Percentiles rank a stretch among this genome's conserved stretches.
phyloP scores from a whole-genome alignment of 164 flowering plant genomes.

The Nymphaea colorata region DNA sequence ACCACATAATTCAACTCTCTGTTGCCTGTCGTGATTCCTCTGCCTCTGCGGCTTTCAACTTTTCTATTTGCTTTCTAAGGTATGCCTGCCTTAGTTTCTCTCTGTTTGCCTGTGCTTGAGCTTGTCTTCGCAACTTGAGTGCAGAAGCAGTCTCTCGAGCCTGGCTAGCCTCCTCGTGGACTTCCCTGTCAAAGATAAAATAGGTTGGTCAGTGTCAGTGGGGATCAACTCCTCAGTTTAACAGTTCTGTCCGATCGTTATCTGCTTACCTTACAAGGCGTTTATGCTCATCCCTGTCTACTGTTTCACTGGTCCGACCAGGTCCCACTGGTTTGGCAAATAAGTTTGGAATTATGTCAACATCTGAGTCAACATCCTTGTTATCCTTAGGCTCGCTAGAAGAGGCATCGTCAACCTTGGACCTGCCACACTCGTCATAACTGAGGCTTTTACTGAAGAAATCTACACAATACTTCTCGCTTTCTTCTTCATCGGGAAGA shows the following conservation, averaged over 20 bases:
- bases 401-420: conserved; percentile 13
- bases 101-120: conserved; percentile 62
- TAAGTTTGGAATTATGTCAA: conserved; percentile 9
- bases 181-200: conserved; percentile 45
- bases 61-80: conserved; percentile 68
- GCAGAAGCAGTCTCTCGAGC: conserved; percentile 71
- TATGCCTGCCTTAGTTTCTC: conserved; percentile 85
- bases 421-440: conserved; percentile 28
- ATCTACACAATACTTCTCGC: conserved; percentile 93
- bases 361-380: conserved; percentile 26
- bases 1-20: background rate
- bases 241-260: background rate
- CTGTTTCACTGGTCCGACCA: conserved; percentile 41
- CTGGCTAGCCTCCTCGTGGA: conserved; percentile 75
- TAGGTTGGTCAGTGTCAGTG: background rate
- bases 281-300: conserved; percentile 61
- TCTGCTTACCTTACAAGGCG: conserved; percentile 84
- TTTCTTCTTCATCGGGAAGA: conserved; percentile 84
- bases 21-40: background rate
- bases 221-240: background rate
- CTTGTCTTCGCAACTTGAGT: conserved; percentile 67
- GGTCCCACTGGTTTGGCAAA: conserved; percentile 34
- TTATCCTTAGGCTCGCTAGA: conserved; percentile 12
- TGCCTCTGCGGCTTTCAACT: conserved; percentile 50
- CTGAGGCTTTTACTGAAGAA: conserved; percentile 61